phyloP scores from a whole-genome alignment of 2,329 filamentous ascomycete species.

The Aspergillus pseudoterreus region DNA sequence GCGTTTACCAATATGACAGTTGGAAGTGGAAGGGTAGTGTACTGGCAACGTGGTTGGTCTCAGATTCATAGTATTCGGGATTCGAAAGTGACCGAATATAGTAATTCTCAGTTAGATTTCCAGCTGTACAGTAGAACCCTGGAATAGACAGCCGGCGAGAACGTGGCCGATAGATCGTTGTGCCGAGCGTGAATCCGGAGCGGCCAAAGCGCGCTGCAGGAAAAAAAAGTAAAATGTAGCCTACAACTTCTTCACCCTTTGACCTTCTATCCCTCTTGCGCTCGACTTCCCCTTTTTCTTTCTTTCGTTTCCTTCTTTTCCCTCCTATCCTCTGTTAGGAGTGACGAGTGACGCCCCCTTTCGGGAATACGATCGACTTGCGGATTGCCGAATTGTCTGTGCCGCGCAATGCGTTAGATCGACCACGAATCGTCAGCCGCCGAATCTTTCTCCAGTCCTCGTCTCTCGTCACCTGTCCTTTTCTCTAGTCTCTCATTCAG shows the following conservation, averaged over 20 bases:
- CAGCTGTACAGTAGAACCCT: too few species aligned
- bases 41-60: too few species aligned
- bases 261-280: not conserved
- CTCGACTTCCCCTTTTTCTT: constrained; percentile 1
- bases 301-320: not conserved
- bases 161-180: not conserved
- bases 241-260: not conserved
- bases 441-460: not conserved
- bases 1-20: too few species aligned
- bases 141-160: not conserved
- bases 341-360: not conserved
- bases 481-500: not conserved
- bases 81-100: too few species aligned
- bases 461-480: constrained; percentile 5
- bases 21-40: too few species aligned
- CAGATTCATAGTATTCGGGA: too few species aligned
- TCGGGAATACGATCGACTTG: not conserved
- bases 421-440: constrained; percentile 5
- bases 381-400: constrained; percentile 1
- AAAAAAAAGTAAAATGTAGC: constrained; percentile 1
- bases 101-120: too few species aligned
- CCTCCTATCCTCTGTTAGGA: not conserved
- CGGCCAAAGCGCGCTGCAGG: not conserved
- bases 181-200: not conserved
- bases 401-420: constrained; percentile 15